Percentiles rank a stretch among this genome's conserved stretches.
phyloP scores from a whole-genome alignment of 1,139 yeast species.

The Saccharomyces hybrid region DNA sequence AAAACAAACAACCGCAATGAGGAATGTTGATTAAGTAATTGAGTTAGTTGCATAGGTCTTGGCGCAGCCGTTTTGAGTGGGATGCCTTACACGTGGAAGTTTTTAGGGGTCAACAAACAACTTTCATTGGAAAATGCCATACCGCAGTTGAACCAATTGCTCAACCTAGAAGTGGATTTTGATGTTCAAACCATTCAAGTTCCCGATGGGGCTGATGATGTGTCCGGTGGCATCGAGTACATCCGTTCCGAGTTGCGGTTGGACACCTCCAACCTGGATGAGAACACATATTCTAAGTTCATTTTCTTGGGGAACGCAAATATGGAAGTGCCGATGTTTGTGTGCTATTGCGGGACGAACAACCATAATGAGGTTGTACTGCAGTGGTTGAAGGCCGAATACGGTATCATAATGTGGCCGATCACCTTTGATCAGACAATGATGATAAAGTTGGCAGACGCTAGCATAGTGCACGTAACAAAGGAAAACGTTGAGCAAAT shows the following conservation, averaged over 20 bases:
- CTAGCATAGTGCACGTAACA: background rate
- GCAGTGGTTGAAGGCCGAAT: background rate
- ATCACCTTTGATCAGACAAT: background rate
- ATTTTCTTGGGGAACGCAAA: background rate
- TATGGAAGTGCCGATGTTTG: background rate
- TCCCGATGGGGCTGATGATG: background rate
- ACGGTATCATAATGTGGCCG: background rate
- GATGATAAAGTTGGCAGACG: conserved; percentile 1
- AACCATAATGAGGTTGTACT: background rate
- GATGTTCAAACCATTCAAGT: background rate
- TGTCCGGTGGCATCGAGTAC: background rate
- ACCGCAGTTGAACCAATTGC: background rate
- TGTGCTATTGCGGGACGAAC: background rate
- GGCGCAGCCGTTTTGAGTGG: background rate
- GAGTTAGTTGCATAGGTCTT: background rate
- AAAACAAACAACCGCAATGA: background rate
- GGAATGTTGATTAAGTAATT: background rate
- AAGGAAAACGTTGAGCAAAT: background rate
- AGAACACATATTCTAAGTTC: background rate
- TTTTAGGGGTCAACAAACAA: background rate
- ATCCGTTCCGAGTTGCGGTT: background rate
- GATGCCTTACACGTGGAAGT: background rate
- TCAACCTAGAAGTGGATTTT: background rate
- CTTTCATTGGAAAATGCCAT: background rate
- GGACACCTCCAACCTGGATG: background rate